Evolutionary conservation across 176 grass and related monocot species (phyloP).

Genomic region (Panicum miliaceum): DNA sequence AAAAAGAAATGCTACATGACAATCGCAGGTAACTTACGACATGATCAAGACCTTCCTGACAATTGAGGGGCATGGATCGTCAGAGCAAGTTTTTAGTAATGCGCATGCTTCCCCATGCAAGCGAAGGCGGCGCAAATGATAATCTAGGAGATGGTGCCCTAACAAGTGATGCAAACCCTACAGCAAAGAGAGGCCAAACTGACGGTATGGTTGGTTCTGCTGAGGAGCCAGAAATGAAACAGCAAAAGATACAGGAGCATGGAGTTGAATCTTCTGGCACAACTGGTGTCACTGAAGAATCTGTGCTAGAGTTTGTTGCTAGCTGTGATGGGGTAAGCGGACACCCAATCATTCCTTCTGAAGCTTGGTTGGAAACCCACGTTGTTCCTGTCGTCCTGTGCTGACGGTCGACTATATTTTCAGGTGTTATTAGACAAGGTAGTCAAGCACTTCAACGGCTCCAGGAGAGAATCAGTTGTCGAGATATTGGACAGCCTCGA

Average conservation of each 20-base stretch:
- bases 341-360: not conserved
- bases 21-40: conserved; percentile 75
- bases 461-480: conserved; percentile 53
- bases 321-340: conserved; percentile 62
- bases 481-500: conserved; percentile 62
- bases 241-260: conserved; percentile 49
- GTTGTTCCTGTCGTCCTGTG: not conserved
- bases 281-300: conserved; percentile 48
- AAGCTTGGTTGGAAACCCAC: not conserved
- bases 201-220: not conserved
- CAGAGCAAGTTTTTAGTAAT: conserved; percentile 53
- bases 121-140: conserved; percentile 23
- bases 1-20: conserved; percentile 25
- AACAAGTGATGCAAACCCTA: conserved; percentile 15
- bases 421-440: conserved; percentile 72
- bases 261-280: not conserved
- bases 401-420: conserved; percentile 31
- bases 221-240: conserved; percentile 53
- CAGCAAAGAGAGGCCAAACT: conserved; percentile 35
- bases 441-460: conserved; percentile 61
- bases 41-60: conserved; percentile 74
- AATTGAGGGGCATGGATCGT: conserved; percentile 60
- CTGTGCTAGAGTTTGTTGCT: conserved; percentile 59
- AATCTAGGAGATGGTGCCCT: not conserved
- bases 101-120: conserved; percentile 4